Evolutionary conservation across 208 protist genomes (phyloP).

Genomic region (Tritrichomonas foetus): DNA sequence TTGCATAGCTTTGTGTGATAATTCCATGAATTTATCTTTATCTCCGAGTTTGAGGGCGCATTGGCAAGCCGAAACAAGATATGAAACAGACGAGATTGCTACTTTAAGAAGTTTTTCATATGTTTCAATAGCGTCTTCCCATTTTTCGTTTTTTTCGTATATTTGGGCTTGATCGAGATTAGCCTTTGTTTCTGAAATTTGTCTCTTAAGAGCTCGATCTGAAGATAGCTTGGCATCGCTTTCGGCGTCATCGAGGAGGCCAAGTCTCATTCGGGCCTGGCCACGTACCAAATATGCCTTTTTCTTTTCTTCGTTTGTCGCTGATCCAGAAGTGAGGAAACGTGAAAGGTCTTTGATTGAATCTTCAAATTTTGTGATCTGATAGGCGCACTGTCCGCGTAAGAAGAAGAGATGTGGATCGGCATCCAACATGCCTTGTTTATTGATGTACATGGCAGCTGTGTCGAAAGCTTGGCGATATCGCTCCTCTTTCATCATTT

Average conservation of each 20-base stretch:
- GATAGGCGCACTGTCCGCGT: neutral
- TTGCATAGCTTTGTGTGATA: neutral
- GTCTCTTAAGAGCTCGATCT: neutral
- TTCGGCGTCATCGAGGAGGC: neutral
- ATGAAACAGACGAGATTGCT: neutral
- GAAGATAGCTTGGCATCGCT: neutral
- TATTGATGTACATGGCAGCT: neutral
- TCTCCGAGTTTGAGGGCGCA: neutral
- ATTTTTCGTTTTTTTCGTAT: neutral
- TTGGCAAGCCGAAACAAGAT: neutral
- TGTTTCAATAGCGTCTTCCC: neutral
- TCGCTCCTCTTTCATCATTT: too few relatives aligned
- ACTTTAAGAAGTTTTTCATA: neutral
- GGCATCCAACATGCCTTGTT: neutral
- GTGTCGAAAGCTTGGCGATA: neutral
- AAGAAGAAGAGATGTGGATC: constrained; percentile 5
- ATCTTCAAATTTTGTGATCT: neutral
- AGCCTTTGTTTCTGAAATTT: neutral
- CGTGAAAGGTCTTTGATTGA: neutral
- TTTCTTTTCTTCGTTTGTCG: too few relatives aligned
- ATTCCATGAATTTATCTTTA: neutral
- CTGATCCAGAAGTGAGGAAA: neutral
- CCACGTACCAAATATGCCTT: neutral
- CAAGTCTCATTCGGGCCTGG: neutral
- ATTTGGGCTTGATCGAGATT: neutral